phyloP scores from a whole-genome alignment of 495 filamentous ascomycete genomes.

The Penicillium steckii region DNA sequence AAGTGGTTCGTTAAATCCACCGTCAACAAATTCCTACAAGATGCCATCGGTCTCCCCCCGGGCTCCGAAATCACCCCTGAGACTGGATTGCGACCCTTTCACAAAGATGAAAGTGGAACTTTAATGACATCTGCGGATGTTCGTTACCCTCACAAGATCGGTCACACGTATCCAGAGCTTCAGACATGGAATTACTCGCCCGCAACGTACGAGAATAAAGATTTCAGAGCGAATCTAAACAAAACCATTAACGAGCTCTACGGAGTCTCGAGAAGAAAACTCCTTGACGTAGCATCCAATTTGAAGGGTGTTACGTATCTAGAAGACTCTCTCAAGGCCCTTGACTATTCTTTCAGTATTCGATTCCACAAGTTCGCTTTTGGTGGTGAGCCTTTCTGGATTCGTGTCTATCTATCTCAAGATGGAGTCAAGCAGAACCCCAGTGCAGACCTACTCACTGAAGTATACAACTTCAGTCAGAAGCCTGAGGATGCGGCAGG shows the following conservation, averaged over 20 bases:
- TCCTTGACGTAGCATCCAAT: neutral
- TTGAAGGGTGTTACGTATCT: conserved; percentile 1
- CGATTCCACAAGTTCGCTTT: conserved; percentile 7
- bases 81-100: conserved; percentile 32
- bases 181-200: conserved; percentile 27
- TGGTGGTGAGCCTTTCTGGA: conserved; percentile 14
- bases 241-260: conserved; percentile 37
- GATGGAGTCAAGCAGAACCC: conserved; percentile 1
- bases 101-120: conserved; percentile 24
- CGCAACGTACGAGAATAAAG: conserved; percentile 8
- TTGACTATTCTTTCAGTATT: conserved; percentile 11
- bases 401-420: conserved; percentile 4
- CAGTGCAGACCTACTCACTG: conserved; percentile 1
- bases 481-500: neutral
- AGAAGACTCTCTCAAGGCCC: conserved; percentile 1
- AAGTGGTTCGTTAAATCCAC: conserved; percentile 22
- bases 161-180: conserved; percentile 51
- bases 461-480: conserved; percentile 18
- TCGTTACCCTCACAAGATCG: conserved; percentile 33
- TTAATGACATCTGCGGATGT: conserved; percentile 28
- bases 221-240: conserved; percentile 25
- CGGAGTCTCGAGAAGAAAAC: conserved; percentile 8
- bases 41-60: conserved; percentile 15
- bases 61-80: conserved; percentile 12
- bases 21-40: conserved; percentile 13